phyloP scores from a whole-genome alignment of 495 filamentous ascomycete genomes.

The Lasiosphaeria miniovina region DNA sequence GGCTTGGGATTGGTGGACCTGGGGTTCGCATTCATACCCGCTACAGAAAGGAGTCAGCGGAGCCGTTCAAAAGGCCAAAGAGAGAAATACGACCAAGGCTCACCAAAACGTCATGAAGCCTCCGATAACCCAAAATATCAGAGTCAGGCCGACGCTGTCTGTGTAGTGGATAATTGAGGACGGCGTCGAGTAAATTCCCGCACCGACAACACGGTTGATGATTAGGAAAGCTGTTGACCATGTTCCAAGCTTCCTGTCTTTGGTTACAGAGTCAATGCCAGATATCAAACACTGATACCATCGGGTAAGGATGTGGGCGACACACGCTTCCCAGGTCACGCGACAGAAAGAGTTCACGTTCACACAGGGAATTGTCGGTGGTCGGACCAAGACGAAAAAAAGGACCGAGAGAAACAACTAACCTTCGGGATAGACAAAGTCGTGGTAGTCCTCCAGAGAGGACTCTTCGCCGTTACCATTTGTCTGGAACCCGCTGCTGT shows the following conservation, averaged over 20 bases:
- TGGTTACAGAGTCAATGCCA: background rate
- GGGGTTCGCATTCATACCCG: constrained; percentile 14
- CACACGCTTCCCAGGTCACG: too few species aligned
- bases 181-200: constrained; percentile 32
- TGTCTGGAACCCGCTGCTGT: constrained; percentile 21
- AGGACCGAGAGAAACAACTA: constrained; percentile 4
- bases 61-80: background rate
- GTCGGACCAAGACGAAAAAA: background rate
- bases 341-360: background rate
- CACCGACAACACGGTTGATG: constrained; percentile 33
- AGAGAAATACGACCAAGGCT: background rate
- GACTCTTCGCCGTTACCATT: constrained; percentile 16
- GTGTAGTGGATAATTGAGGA: constrained; percentile 25
- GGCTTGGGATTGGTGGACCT: background rate
- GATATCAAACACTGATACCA: background rate
- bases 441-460: constrained; percentile 29
- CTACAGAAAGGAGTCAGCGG: constrained; percentile 12
- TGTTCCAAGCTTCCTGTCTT: constrained; percentile 33
- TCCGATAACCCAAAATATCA: constrained; percentile 33
- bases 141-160: constrained; percentile 30
- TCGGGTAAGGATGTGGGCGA: too few species aligned
- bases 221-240: constrained; percentile 36
- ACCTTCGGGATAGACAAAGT: constrained; percentile 40
- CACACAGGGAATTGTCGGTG: background rate
- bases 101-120: constrained; percentile 35